Conservation (phyloP, 331 rosid species). For the Telfairia occidentalis region DNA sequence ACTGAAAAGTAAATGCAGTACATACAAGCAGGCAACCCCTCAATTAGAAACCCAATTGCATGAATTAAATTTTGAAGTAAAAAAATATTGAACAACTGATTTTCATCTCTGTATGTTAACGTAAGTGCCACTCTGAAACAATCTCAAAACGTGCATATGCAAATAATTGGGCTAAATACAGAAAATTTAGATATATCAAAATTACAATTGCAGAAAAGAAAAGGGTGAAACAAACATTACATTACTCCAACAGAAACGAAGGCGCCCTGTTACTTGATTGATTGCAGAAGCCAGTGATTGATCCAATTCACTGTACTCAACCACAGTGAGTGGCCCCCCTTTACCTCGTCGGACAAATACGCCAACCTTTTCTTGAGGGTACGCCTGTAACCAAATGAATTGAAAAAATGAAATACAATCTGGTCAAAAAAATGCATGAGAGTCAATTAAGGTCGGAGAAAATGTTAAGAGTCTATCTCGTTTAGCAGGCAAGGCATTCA, state of each 20-base stretch:
- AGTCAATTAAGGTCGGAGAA: neutral
- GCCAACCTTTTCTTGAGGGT: conserved; percentile 99
- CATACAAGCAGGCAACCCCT: neutral
- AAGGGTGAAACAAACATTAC: conserved; percentile 34
- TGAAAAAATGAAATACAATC: neutral
- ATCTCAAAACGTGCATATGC: neutral
- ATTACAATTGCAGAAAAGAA: neutral
- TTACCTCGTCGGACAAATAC: conserved; percentile 92
- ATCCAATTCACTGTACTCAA: conserved; percentile 92
- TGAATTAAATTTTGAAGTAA: neutral
- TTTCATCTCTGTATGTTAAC: neutral
- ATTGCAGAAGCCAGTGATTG: conserved; percentile 63
- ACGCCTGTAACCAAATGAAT: conserved; percentile 45
- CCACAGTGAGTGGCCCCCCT: conserved; percentile 94
- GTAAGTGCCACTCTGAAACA: neutral
- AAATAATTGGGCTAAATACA: neutral
- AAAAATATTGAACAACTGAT: neutral
- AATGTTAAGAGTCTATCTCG: neutral
- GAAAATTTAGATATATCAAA: neutral
- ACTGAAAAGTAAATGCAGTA: neutral
- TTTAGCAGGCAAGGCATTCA: neutral
- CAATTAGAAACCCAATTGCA: neutral
- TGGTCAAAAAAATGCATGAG: neutral
- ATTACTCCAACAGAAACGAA: conserved; percentile 97
- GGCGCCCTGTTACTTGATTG: conserved; percentile 93